Evolutionary conservation across 768 basidiomycete genomes (phyloP), one percentile per base, ranked within the genome.

Genomic region (Boletus barrowsii): DNA sequence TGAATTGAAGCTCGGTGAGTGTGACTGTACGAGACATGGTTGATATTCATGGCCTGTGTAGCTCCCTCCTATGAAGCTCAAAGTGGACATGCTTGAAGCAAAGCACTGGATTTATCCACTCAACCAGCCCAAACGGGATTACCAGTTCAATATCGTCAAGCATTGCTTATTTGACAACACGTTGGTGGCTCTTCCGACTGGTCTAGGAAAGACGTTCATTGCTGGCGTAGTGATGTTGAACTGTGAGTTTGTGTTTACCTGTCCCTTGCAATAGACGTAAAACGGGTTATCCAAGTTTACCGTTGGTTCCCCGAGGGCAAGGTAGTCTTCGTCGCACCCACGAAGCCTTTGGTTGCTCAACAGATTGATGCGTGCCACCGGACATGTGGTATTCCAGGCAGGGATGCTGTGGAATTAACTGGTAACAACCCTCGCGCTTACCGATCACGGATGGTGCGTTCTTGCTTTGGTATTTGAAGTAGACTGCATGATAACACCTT

Each of bases 191-290:
- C 74, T 99, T 14, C 97, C 97, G 2, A 99, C 97, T 0, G 97
- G 97, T 42, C 75, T 98, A 13, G 97, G 97, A 15, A 99, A 99
- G 74, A 99, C 97, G 0, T 98, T 99, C 64, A 89, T 99, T 55
- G 97, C 97, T 4, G 94, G 96, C 1, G 93, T 92, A 3, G 82
- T 99, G 20, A 98, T 99, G 96, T 73, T 95, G 29, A 96, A 95
- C 65, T 96, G 93, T 93, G 62, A 63, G 80, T 39, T 17, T 29
- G n/a, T 48, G 22, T 40, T 22, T 48, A 8, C 51, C 40, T 29
- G 24, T 49, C 20, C 37, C 17, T 22, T 26, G 53, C 29, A 36
- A 24, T 18, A 39, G 30, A 57, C 44, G 9, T 61, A n/a, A 57
- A 13, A 24, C 30, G 20, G 43, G 18, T 57, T 39, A n/a, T 49